Evolutionary conservation across 192 early-diverging fungal species (phyloP).

Genomic region (Coemansia sp.): DNA sequence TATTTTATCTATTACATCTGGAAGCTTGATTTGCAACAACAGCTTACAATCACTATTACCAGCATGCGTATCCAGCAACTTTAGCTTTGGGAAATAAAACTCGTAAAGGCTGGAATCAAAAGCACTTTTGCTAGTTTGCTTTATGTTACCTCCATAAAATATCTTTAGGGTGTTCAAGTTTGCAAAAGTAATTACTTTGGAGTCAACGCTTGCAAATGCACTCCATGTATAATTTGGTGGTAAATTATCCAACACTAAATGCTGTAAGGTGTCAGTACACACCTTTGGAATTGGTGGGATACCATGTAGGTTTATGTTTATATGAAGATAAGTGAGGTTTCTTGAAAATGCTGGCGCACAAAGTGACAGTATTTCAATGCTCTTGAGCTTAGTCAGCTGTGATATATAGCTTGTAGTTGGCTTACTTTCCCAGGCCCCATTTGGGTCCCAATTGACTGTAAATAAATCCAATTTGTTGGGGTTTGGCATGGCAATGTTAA

Average conservation of each 20-base stretch:
- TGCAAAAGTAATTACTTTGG: neutral
- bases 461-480: too few species aligned
- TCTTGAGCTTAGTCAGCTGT: neutral
- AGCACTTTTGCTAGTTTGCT: too few species aligned
- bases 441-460: too few species aligned
- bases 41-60: too few species aligned
- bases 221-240: neutral
- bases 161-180: neutral
- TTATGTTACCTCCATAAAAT: neutral
- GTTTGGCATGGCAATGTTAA: too few species aligned
- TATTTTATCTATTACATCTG: too few species aligned
- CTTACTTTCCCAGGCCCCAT: too few species aligned
- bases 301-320: neutral
- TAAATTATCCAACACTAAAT: neutral
- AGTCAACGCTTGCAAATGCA: neutral
- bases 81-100: constrained; percentile 1
- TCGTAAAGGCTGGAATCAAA: too few species aligned
- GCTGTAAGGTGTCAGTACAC: neutral
- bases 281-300: neutral
- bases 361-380: neutral
- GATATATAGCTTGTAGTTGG: too few species aligned
- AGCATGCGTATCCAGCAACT: too few species aligned
- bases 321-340: neutral
- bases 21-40: too few species aligned
- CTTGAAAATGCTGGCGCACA: neutral